Evolutionary conservation across 257 asterid species (phyloP).

Genomic region (Lithospermum erythrorhizon): DNA sequence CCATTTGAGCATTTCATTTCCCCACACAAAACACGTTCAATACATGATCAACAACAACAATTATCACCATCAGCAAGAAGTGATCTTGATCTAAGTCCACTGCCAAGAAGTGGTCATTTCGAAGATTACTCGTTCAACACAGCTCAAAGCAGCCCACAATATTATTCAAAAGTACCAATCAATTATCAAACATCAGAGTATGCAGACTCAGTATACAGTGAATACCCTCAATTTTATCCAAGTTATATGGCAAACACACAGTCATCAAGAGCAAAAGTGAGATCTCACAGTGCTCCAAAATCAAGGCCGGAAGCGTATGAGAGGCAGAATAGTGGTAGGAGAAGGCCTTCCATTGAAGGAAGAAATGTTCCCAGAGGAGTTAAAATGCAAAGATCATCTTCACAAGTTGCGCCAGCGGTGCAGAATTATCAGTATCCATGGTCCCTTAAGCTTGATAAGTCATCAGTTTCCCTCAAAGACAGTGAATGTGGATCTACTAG

Average conservation of each 20-base stretch:
- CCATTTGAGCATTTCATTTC: constrained; percentile 29
- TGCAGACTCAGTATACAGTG: constrained; percentile 51
- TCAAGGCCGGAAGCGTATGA: constrained; percentile 72
- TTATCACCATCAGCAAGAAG: constrained; percentile 52
- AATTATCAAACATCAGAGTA: constrained; percentile 49
- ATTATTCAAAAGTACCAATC: constrained; percentile 33
- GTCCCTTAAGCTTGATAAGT: constrained; percentile 80
- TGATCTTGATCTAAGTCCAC: constrained; percentile 42
- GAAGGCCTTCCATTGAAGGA: constrained; percentile 80
- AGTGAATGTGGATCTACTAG: constrained; percentile 87
- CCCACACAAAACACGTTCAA: constrained; percentile 19
- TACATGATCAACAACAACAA: constrained; percentile 43
- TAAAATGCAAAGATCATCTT: constrained; percentile 82
- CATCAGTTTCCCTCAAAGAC: constrained; percentile 59
- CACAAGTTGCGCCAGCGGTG: constrained; percentile 60
- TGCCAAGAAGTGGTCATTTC: constrained; percentile 56
- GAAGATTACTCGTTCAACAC: constrained; percentile 55
- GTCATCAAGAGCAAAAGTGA: constrained; percentile 78
- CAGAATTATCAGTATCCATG: constrained; percentile 70
- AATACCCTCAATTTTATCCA: constrained; percentile 56
- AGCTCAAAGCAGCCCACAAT: constrained; percentile 73
- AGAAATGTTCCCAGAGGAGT: constrained; percentile 84
- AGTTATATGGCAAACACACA: constrained; percentile 87
- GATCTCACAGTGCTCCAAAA: constrained; percentile 98
- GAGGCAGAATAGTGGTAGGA: constrained; percentile 42